Evolutionary conservation across 108 stramenopile species (phyloP).

Genomic region (Epipyxis sp.): DNA sequence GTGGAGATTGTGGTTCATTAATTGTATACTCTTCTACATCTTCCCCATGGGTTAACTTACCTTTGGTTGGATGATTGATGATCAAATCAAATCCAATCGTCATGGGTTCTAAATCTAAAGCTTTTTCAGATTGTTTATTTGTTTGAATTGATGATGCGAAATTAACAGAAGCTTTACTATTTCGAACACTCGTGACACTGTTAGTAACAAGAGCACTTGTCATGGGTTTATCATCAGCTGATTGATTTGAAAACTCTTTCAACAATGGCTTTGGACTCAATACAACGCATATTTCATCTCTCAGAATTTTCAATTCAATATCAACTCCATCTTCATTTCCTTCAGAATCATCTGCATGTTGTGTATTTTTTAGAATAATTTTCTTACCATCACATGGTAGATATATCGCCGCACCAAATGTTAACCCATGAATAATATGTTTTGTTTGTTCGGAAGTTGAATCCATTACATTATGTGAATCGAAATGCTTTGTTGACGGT

Average conservation of each 20-base stretch:
- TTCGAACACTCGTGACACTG: too few relatives aligned
- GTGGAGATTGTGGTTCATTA: too few relatives aligned
- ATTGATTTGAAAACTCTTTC: too few relatives aligned
- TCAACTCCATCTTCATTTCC: constrained; percentile 9
- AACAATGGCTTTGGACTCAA: background rate
- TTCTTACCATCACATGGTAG: constrained; percentile 48
- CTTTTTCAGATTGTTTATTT: too few relatives aligned
- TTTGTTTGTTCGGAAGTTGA: constrained; percentile 13
- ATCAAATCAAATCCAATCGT: constrained; percentile 2
- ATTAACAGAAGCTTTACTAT: too few relatives aligned
- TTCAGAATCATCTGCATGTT: background rate
- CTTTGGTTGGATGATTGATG: background rate
- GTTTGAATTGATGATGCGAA: too few relatives aligned
- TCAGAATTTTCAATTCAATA: background rate
- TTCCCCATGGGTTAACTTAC: background rate
- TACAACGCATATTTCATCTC: background rate
- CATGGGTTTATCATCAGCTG: too few relatives aligned
- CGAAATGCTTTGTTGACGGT: background rate
- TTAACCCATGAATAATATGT: background rate
- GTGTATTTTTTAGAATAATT: constrained; percentile 30
- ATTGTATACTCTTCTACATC: too few relatives aligned
- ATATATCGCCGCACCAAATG: constrained; percentile 23
- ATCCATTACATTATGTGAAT: constrained; percentile 36
- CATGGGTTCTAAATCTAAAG: too few relatives aligned
- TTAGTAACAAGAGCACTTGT: too few relatives aligned